These are phyloP conservation scores for Aureobasidium vineae DNA, from an alignment of 2,329 filamentous ascomycete genomes.

Conservation along the genomic window DNA sequence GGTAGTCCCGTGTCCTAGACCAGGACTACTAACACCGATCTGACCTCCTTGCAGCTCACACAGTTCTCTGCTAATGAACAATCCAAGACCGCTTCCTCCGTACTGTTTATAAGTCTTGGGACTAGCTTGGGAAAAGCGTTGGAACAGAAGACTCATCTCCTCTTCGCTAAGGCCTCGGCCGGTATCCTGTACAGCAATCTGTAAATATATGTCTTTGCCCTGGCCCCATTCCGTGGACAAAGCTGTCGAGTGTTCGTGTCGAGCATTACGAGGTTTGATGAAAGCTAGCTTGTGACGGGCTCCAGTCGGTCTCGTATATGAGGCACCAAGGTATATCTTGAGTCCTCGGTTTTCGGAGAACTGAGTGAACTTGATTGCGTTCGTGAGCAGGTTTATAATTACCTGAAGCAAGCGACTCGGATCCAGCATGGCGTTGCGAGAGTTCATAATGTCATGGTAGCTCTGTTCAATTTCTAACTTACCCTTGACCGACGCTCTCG, in stretches of 20 bases:
- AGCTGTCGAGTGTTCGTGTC: constrained; percentile 28
- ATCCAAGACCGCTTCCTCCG: constrained; percentile 64
- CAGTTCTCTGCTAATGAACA: constrained; percentile 67
- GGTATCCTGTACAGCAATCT: constrained; percentile 40
- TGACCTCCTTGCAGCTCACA: constrained; percentile 67
- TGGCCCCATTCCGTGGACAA: constrained; percentile 39
- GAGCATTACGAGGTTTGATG: constrained; percentile 31
- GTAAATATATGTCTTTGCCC: constrained; percentile 41
- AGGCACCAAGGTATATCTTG: constrained; percentile 42
- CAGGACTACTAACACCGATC: constrained; percentile 60
- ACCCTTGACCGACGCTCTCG: constrained; percentile 38
- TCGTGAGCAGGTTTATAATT: constrained; percentile 46
- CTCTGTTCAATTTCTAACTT: constrained; percentile 40
- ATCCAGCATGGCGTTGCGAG: constrained; percentile 42
- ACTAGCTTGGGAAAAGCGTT: constrained; percentile 66
- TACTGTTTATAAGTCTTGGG: constrained; percentile 66
- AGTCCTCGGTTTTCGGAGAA: constrained; percentile 39
- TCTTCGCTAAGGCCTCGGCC: constrained; percentile 39
- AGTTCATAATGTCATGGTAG: constrained; percentile 38
- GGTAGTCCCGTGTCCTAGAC: constrained; percentile 56
- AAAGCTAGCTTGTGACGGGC: constrained; percentile 38
- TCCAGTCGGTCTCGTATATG: constrained; percentile 36
- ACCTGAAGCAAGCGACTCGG: constrained; percentile 47
- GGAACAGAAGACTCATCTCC: constrained; percentile 55
- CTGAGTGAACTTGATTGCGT: constrained; percentile 50